Evolutionary conservation across 2,329 filamentous ascomycete species (phyloP), one percentile per base, ranked within the genome.

Genomic region (Hirsutella minnesotensis): DNA sequence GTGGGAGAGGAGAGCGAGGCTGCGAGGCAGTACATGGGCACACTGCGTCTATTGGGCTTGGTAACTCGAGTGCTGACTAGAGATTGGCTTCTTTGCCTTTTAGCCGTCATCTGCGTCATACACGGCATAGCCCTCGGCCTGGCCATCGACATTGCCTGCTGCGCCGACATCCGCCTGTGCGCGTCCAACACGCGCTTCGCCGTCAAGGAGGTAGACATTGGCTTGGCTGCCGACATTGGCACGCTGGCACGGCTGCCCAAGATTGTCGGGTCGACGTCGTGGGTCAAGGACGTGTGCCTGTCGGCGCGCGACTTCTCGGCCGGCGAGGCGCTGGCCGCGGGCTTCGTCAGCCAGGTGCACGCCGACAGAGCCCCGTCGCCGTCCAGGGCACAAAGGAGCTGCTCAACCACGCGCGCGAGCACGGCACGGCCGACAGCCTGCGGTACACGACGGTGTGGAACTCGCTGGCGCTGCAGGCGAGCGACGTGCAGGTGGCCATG

Each of bases 391-490:
- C 88, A 9, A 95, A 95, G 68, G 84, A 92, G 65, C 64, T 94
- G 48, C 58, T 95, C 56, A 88, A 92, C 61, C 86, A 82, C 56
- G 83, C 81, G 29, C 73, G 86, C 53, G 89, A 94, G 60, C 78
- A 88, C 59, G 70, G 73, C 2, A 77, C 94, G 22, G 76, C 75
- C 38, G 87, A 94, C 52, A 86, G 81, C 38, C 64, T 96, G 59
- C 77, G 77, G 45, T 95, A 95, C 62, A 94, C 89, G 4, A 73
- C 77, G 10, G 73, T 92, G 1, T 95, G 89, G 90, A 96, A 96
- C 57, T 75, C 79, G 52, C 83, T 79, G 3, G 84, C 85, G 56
- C 58, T 95, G 53, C 89, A 95, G 68, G 84, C 86, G 7, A 68
- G 70, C 41, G 90, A 96, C 68, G 73, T 95, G 36, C 66, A 77